Evolutionary conservation across 129 eudicot species (phyloP), one percentile per base, ranked within the genome.

Genomic region (Centrapalus pauciflorus): DNA sequence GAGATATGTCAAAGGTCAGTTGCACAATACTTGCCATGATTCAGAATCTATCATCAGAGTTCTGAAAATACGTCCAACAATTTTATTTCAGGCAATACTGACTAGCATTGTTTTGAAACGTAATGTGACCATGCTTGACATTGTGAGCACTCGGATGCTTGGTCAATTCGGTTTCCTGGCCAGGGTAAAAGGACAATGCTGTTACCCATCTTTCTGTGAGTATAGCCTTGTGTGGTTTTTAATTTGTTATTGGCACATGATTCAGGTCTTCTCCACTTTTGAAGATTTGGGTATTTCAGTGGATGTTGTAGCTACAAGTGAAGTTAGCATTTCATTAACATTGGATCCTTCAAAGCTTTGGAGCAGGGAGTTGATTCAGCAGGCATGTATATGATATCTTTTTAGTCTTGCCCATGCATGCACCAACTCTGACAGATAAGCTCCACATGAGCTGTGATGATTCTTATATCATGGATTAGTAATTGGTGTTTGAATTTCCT

Each of bases 291-390:
- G 96, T 64, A 88, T 88, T 62, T 88, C 98, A 8, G 95, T 88
- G 61, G 98, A 93, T 80, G 96, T 93, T 68, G 95, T 88, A 43
- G 92, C 98, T 61, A 88, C 98, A 40, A 93, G 95, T 74, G 98
- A 93, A 80, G 98, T 93, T 54, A 89, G 96, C 70, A 86, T 93
- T 51, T 93, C 96, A 38, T 77, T 91, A 73, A 91, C 96, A 49
- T 69, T 91, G 79, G 96, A 85, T 75, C 93, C 96, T 28, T 87
- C 95, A 26, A 90, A 90, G 82, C 85, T 90, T 61, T 90, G 95
- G 97, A 82, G 85, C 77, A 80, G 97, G 81, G 97, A 90, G 68
- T 76, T 90, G 41, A 84, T 90, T 76, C 89, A 90, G 80, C 97
- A 90, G 97, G 97, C 87, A 55, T 86, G 80, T 62, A 78, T 87